Base-by-base conservation (phyloP, 78 protist genomes). In the Dictyostelium purpureum region DNA sequence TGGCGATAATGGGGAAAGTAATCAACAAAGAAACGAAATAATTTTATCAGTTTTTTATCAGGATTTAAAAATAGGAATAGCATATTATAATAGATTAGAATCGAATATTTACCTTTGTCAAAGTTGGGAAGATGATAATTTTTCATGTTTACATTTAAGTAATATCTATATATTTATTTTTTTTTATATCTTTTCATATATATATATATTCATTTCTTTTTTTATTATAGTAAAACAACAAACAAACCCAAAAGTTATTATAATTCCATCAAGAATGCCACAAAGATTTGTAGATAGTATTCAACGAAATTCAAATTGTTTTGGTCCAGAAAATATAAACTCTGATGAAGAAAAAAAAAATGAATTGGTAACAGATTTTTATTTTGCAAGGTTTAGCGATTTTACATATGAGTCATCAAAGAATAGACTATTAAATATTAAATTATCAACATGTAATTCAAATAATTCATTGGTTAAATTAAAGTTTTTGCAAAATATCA, bases 191-290 rank as follows among this genome's bases (percentile, higher is more conserved):
- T 18, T 6, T 0, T 56, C 31, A 65, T 16, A 65, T 16, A 18
- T 11, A 11, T 16, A 77, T 11, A 7, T 5, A 37, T 4, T 10
- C 2, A 24, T 70, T n/a, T 49, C 24, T 70, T 38, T 65, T 28
- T 74, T 52, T 74, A 31, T 6, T 14, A 79, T 11, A 81, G 89
- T 81, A 11, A 51, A 40, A 69, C 90, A 83, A 56, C 90, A 70
- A 16, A 26, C 56, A 10, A 38, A 42, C 26, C 90, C 90, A 40
- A 83, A 71, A n/a, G 51, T 67, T 5, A 57, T 83, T 12, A 71
- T 71, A 3, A 51, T 83, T 51, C 90, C 90, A 0, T 83, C 90
- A 26, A 83, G 80, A 57, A 83, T 83, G 90, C 74, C 90, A 24
- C 77, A 83, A 57, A 71, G 38, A 51, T 42, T 83, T 24, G 19